These are phyloP conservation scores for Meripilus lineatus DNA, from an alignment of 1,284 basidiomycete species.

Conservation along the genomic window DNA sequence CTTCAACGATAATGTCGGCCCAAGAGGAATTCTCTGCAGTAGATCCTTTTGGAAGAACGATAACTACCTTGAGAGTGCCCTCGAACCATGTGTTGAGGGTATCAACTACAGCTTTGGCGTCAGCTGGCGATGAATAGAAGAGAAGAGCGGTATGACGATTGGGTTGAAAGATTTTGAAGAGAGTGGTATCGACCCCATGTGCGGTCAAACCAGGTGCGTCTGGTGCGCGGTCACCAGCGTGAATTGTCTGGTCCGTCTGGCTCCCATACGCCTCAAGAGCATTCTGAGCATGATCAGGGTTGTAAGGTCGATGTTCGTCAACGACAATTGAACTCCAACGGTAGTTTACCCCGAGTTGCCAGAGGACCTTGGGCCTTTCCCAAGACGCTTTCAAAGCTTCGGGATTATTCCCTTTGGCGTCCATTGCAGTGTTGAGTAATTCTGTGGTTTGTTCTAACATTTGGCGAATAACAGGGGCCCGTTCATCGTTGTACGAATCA, in stretches of 20 bases:
- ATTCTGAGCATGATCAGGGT: slow-evolving; percentile 2
- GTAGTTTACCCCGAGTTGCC: slow-evolving; percentile 43
- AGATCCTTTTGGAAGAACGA: background rate
- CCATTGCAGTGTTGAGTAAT: too few species aligned
- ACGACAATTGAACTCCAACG: slow-evolving; percentile 41
- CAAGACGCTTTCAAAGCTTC: background rate
- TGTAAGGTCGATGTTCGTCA: slow-evolving; percentile 26
- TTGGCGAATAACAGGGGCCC: slow-evolving; percentile 22
- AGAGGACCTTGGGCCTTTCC: slow-evolving; percentile 19
- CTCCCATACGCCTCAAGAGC: slow-evolving; percentile 13
- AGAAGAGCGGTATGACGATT: background rate
- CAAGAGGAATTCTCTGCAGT: too few species aligned
- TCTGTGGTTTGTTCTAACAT: slow-evolving; percentile 20
- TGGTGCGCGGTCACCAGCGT: slow-evolving; percentile 24
- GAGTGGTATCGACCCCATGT: background rate
- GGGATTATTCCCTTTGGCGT: background rate
- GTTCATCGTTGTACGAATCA: slow-evolving; percentile 22
- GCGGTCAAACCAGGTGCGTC: slow-evolving; percentile 18
- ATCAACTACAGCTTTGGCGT: background rate
- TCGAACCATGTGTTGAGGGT: background rate
- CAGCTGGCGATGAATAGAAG: background rate
- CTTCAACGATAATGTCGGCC: too few species aligned
- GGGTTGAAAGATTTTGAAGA: background rate
- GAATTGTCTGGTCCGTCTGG: slow-evolving; percentile 7
- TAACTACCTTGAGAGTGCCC: background rate